Base-by-base conservation (phyloP, 2,329 filamentous ascomycete genomes). In the Coniochaeta prunicola region DNA sequence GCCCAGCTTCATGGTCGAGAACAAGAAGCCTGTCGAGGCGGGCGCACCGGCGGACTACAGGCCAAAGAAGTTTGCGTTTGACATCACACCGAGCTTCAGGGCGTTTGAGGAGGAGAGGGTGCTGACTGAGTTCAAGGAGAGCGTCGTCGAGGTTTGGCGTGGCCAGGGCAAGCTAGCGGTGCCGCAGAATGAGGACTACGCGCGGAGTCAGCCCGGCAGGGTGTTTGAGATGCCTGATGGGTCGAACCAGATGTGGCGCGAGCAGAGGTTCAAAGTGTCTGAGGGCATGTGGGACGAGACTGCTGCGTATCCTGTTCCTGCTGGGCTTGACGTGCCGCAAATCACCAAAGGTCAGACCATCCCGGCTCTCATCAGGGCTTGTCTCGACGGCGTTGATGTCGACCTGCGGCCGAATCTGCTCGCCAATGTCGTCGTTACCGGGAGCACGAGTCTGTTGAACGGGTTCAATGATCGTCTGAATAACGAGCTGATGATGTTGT, bases 151-250 rank as follows among this genome's bases (percentile, higher is more conserved):
- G 75, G 86, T 93, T 15, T 99, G 94, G 93, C 84, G 86, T 28
- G 91, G 91, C 0, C 90, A 90, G 0, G 87, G 87, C 60, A 82
- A 86, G 61, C 85, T 91, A 67, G 72, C 73, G 45, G 75, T 73
- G 64, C 82, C 76, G 24, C 85, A 87, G 38, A 96, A 93, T 70
- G 86, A 94, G 69, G 92, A 97, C 45, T 80, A 85, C 54, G 87
- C 87, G 59, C 87, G 84, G 70, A 80, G 76, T 50, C 85, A 87
- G 63, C 90, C 91, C 0, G 90, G 91, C 42, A 88, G 91, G 57
- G 89, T 94, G 12, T 99, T 97, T 68, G 94, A 99, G 77, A 94
- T 99, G 83, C 94, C 94, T 10, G 91, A 97, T 70, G 94, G 94
- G 56, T 92, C 89, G 77, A 99, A 97, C 77, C 90, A 96, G 72